These are phyloP conservation scores for Heterococcus sp. DNA, from an alignment of 108 stramenopile genomes.

Conservation along the genomic window DNA sequence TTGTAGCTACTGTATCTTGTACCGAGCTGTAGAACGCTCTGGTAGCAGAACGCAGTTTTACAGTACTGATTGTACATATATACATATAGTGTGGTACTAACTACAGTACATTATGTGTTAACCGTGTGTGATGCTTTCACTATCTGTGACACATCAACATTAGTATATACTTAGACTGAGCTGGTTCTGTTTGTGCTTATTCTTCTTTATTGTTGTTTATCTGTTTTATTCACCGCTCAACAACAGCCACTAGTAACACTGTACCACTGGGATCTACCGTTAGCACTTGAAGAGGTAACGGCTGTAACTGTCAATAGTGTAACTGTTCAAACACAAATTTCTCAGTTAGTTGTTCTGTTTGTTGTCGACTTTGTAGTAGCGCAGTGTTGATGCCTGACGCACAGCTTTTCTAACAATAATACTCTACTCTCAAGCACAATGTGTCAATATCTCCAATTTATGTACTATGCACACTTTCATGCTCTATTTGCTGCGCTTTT, in stretches of 20 bases:
- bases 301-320: neutral
- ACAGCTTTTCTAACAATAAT: neutral
- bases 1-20: no score
- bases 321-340: neutral
- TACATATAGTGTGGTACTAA: no score
- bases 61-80: no score
- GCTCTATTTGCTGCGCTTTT: neutral
- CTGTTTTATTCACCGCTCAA: conserved; percentile 60
- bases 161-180: no score
- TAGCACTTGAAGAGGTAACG: conserved; percentile 68
- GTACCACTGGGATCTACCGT: conserved; percentile 93
- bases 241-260: conserved; percentile 82
- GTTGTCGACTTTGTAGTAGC: neutral
- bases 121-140: no score
- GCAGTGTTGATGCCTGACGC: neutral
- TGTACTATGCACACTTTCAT: neutral
- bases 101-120: no score
- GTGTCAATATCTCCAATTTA: no score
- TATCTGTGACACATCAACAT: no score
- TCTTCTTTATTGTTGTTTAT: no score
- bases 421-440: neutral
- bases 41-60: no score
- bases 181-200: no score
- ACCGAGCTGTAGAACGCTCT: no score
- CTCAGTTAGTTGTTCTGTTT: neutral